Percentiles rank a stretch among this genome's conserved stretches.
phyloP scores from a whole-genome alignment of 192 early-diverging fungal genomes.

The Dimargaris cristalligena region DNA sequence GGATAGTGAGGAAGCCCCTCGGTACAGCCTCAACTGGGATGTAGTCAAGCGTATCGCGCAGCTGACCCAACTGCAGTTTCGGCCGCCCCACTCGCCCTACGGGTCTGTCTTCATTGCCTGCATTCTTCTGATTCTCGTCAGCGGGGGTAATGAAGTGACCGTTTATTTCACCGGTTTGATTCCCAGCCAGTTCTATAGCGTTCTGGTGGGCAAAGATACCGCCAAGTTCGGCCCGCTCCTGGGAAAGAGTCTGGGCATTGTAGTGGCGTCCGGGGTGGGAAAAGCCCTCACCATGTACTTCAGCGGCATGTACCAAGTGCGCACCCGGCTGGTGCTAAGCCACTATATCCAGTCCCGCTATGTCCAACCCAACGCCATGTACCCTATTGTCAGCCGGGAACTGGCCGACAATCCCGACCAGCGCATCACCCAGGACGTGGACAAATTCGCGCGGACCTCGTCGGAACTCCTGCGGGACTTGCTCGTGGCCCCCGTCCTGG shows the following conservation, averaged over 20 bases:
- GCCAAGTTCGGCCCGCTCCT: conserved; percentile 41
- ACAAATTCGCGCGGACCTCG: conserved; percentile 38
- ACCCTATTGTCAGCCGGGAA: conserved; percentile 34
- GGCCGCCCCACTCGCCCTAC: not conserved
- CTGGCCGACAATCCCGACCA: conserved; percentile 72
- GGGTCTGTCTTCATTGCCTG: conserved; percentile 17
- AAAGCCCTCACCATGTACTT: conserved; percentile 41
- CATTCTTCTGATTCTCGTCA: conserved; percentile 22
- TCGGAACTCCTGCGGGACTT: conserved; percentile 39
- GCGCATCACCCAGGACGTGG: conserved; percentile 79
- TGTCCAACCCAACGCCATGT: conserved; percentile 34
- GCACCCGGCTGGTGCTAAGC: conserved; percentile 41
- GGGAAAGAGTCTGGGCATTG: conserved; percentile 29
- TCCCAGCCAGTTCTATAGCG: conserved; percentile 56
- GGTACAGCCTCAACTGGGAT: not conserved
- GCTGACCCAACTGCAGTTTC: conserved; percentile 3
- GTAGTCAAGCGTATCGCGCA: not conserved
- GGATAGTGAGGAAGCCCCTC: not conserved
- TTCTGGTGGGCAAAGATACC: conserved; percentile 45
- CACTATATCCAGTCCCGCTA: conserved; percentile 44
- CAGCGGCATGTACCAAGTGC: conserved; percentile 42
- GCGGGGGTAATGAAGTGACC: conserved; percentile 27
- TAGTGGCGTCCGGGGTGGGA: conserved; percentile 38
- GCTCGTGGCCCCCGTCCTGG: conserved; percentile 51
- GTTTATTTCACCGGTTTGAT: conserved; percentile 55